Conservation (phyloP, 2,329 filamentous ascomycete species). For the Colletotrichum karsti region DNA sequence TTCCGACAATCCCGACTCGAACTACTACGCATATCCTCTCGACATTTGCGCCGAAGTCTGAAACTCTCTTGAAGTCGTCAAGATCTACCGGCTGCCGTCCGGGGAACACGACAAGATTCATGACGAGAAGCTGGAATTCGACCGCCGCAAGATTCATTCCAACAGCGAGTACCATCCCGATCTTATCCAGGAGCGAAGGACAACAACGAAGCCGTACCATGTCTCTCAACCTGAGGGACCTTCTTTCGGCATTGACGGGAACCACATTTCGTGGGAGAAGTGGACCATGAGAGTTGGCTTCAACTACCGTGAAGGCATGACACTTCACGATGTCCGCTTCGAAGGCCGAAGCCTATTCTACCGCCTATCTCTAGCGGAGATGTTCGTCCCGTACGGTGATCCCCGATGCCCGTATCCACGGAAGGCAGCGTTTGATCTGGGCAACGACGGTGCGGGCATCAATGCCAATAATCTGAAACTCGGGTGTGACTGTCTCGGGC, state of each 20-base stretch:
- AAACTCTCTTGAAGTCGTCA: slow-evolving; percentile 56
- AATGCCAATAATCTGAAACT: slow-evolving; percentile 72
- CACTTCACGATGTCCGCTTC: slow-evolving; percentile 74
- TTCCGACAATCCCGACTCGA: slow-evolving; percentile 53
- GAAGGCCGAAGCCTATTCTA: slow-evolving; percentile 74
- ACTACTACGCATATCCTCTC: slow-evolving; percentile 66
- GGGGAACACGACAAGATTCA: slow-evolving; percentile 46
- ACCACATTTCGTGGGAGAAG: slow-evolving; percentile 65
- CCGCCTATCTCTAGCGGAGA: slow-evolving; percentile 72
- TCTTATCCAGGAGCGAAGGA: slow-evolving; percentile 33
- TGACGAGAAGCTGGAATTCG: slow-evolving; percentile 43
- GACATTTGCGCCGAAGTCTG: slow-evolving; percentile 61
- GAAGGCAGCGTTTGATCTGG: slow-evolving; percentile 77
- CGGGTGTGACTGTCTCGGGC: slow-evolving; percentile 74
- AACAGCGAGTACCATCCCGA: slow-evolving; percentile 42
- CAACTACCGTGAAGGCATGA: slow-evolving; percentile 74
- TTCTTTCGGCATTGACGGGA: slow-evolving; percentile 52
- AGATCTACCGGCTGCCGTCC: slow-evolving; percentile 57
- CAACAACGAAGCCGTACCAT: slow-evolving; percentile 46
- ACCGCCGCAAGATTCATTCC: slow-evolving; percentile 49
- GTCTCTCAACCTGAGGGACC: slow-evolving; percentile 46
- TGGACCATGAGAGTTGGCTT: slow-evolving; percentile 76
- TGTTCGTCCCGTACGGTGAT: slow-evolving; percentile 76
- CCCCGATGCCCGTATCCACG: slow-evolving; percentile 69
- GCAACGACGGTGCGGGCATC: slow-evolving; percentile 71